phyloP scores from a whole-genome alignment of 2,329 filamentous ascomycete species.

The Sphaerulina vaccinii region DNA sequence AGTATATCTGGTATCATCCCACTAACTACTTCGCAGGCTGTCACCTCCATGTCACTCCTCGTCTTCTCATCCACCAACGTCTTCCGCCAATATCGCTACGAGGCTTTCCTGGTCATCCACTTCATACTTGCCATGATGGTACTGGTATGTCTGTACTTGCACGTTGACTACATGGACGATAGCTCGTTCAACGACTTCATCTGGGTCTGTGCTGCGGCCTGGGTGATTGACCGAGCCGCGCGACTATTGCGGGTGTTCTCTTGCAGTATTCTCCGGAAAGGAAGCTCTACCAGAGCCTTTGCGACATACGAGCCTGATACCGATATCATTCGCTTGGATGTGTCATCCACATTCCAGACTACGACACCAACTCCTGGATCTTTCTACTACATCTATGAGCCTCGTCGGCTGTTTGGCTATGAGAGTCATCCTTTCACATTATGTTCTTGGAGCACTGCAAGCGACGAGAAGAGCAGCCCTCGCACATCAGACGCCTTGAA shows the following conservation, averaged over 20 bases:
- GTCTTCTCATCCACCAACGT: constrained; percentile 51
- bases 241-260: constrained; percentile 46
- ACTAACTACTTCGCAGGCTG: constrained; percentile 25
- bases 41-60: constrained; percentile 46
- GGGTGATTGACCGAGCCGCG: constrained; percentile 51
- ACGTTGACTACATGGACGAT: constrained; percentile 53
- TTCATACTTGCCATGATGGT: constrained; percentile 53
- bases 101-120: constrained; percentile 53
- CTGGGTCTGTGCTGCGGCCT: constrained; percentile 51
- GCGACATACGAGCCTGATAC: constrained; percentile 45
- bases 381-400: constrained; percentile 53
- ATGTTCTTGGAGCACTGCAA: constrained; percentile 34
- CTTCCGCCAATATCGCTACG: constrained; percentile 53
- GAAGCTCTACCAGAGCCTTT: constrained; percentile 33
- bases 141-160: constrained; percentile 52
- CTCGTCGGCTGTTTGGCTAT: constrained; percentile 45
- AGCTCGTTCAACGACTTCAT: constrained; percentile 52
- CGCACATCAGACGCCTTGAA: neutral
- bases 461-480: neutral
- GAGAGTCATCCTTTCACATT: constrained; percentile 55
- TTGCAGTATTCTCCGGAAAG: constrained; percentile 42
- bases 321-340: constrained; percentile 49
- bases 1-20: too few species aligned
- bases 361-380: constrained; percentile 42
- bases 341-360: constrained; percentile 37